Evolutionary conservation across 2,329 filamentous ascomycete species (phyloP).

Genomic region (Cercospora sesami): DNA sequence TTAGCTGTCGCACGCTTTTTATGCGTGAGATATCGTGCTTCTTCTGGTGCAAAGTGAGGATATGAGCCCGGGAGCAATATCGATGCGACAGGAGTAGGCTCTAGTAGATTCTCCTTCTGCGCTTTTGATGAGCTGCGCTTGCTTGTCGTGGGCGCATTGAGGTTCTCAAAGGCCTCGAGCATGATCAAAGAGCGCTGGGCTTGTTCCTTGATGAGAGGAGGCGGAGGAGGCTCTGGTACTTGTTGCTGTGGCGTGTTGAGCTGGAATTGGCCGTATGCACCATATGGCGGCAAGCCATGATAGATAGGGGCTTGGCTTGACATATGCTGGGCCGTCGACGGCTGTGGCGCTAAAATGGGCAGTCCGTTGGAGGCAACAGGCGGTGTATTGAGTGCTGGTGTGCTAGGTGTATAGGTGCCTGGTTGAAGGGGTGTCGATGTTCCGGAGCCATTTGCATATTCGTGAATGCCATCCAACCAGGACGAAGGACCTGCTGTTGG

Average conservation of each 20-base stretch:
- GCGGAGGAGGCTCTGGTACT: conserved; percentile 25
- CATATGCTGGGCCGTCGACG: conserved; percentile 9
- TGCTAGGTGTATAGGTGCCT: conserved; percentile 24
- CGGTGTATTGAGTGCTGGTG: conserved; percentile 21
- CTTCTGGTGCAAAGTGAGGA: conserved; percentile 54
- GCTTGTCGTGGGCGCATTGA: conserved; percentile 31
- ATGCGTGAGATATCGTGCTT: conserved; percentile 54
- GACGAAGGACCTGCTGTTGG: conserved; percentile 31
- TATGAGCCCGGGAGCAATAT: conserved; percentile 52
- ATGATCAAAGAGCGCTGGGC: conserved; percentile 39
- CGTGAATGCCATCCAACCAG: conserved; percentile 49
- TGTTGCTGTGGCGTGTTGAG: conserved; percentile 27
- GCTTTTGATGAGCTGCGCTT: conserved; percentile 25
- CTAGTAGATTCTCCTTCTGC: conserved; percentile 39
- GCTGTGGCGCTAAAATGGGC: conserved; percentile 18
- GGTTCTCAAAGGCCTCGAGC: conserved; percentile 38
- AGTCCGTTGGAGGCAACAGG: conserved; percentile 8
- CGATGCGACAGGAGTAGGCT: conserved; percentile 58
- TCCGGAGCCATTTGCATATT: conserved; percentile 40
- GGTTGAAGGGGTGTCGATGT: background rate
- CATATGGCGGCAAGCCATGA: conserved; percentile 26
- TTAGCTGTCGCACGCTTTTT: conserved; percentile 40
- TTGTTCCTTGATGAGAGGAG: conserved; percentile 37
- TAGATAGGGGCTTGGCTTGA: conserved; percentile 14
- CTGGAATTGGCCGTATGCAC: conserved; percentile 20